Evolutionary conservation across 768 basidiomycete species (phyloP), one percentile per base, ranked within the genome.

Genomic region (Boletus rubescentipes): DNA sequence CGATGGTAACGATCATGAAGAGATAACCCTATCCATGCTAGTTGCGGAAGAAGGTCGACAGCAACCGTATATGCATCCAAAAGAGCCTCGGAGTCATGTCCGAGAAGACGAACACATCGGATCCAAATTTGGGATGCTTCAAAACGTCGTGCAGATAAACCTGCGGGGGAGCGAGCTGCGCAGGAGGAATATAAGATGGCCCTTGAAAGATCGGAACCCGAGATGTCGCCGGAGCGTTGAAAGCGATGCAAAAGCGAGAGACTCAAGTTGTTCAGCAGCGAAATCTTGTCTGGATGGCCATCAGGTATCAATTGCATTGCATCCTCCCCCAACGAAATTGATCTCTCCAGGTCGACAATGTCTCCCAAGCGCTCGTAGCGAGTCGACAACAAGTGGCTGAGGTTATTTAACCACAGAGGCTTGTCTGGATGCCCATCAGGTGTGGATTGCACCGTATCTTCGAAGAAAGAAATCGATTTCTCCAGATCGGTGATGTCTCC

Each of bases 11-110:
- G 64, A 42, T 58, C 48, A 10, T 34, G 23, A 12, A 65, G 38
- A 15, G 62, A 49, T 4, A 57, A 20, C 4, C 55, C 65, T 2
- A 51, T 23, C 51, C 43, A 51, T 6, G 43, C 51, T 9, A 45
- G 16, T 6, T 20, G 26, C 3, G 65, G 61, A 10, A 65, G 52
- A 20, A 65, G 49, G 16, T 53, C 41, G 9, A 65, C 45, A 8
- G 64, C 55, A 16, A 46, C 42, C 16, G 9, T 4, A 40, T 56
- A 65, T 12, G 60, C 61, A 0, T 62, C 53, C 4, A 65, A 36
- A 4, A 38, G 52, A 26, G n/a, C 47, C 35, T 26, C 4, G 26
- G 8, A 8, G 21, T 21, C 48, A 26, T 26, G 5, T 34, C 7
- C 15, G 23, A 36, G 37, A 21, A 20, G 20, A 29, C 38, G 48